Evolutionary conservation across 305 asterid genomes (phyloP).

Genomic region (Fraxinus ornus): DNA sequence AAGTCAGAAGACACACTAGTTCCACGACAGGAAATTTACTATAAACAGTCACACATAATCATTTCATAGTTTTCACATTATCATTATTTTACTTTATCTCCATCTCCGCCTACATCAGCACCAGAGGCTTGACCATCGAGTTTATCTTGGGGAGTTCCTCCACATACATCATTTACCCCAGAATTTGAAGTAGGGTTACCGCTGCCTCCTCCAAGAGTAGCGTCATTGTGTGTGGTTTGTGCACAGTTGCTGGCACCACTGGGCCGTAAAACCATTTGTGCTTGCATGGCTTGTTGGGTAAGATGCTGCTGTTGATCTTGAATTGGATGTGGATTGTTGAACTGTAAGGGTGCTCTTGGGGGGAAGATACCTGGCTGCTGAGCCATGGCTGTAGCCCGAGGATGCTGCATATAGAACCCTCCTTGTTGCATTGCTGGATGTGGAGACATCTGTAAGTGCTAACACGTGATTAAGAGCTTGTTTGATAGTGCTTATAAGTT

Average conservation of each 20-base stretch:
- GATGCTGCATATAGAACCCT: constrained; percentile 75
- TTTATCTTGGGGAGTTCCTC: constrained; percentile 46
- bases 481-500: background rate
- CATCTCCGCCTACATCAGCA: constrained; percentile 37
- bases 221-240: constrained; percentile 35
- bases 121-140: constrained; percentile 34
- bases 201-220: constrained; percentile 38
- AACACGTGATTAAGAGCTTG: background rate
- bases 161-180: constrained; percentile 34
- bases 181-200: constrained; percentile 32
- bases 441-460: constrained; percentile 59
- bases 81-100: constrained; percentile 47
- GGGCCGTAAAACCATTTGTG: constrained; percentile 46
- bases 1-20: constrained; percentile 13
- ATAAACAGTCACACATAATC: constrained; percentile 25
- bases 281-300: constrained; percentile 37
- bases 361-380: constrained; percentile 66
- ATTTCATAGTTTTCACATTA: background rate
- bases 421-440: constrained; percentile 79
- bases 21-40: constrained; percentile 26
- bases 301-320: constrained; percentile 53
- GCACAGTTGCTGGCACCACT: constrained; percentile 44
- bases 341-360: constrained; percentile 42
- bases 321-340: constrained; percentile 44
- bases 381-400: constrained; percentile 59